Conservation (phyloP, 2,329 filamentous ascomycete genomes). For the Hymenoscyphus salicellus region DNA sequence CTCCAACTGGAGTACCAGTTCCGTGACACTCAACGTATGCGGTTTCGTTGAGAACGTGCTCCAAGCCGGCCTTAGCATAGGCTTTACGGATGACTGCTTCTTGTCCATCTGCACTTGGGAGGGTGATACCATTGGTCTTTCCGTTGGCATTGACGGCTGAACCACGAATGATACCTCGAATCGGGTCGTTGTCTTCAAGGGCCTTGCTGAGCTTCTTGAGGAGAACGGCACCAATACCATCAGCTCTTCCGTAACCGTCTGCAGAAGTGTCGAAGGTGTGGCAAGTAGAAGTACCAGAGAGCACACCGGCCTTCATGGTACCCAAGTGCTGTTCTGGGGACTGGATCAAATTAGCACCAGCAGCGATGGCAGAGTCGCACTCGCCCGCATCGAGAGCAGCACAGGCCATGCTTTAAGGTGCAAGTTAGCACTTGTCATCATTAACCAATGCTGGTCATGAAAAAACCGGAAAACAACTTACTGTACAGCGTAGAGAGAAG, state of each 20-base stretch:
- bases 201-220: conserved; percentile 59
- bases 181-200: conserved; percentile 55
- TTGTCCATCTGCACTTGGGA: conserved; percentile 48
- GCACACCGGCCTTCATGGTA: conserved; percentile 18
- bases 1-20: conserved; percentile 21
- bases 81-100: conserved; percentile 20
- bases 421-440: conserved; percentile 13
- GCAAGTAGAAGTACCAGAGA: conserved; percentile 46
- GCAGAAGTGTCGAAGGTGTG: conserved; percentile 57
- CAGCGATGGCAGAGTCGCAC: conserved; percentile 32
- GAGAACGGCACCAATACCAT: conserved; percentile 57
- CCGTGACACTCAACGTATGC: conserved; percentile 21
- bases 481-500: conserved; percentile 50
- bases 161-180: conserved; percentile 54
- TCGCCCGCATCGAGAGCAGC: conserved; percentile 47
- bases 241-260: conserved; percentile 62
- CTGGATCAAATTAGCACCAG: conserved; percentile 22
- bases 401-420: conserved; percentile 51
- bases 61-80: conserved; percentile 16
- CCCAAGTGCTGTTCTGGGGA: conserved; percentile 20
- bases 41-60: conserved; percentile 7
- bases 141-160: conserved; percentile 55
- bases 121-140: conserved; percentile 53
- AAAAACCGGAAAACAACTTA: neutral
- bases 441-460: conserved; percentile 20